phyloP scores from a whole-genome alignment of 1,284 basidiomycete genomes.

The Coniferiporia sulphurascens region DNA sequence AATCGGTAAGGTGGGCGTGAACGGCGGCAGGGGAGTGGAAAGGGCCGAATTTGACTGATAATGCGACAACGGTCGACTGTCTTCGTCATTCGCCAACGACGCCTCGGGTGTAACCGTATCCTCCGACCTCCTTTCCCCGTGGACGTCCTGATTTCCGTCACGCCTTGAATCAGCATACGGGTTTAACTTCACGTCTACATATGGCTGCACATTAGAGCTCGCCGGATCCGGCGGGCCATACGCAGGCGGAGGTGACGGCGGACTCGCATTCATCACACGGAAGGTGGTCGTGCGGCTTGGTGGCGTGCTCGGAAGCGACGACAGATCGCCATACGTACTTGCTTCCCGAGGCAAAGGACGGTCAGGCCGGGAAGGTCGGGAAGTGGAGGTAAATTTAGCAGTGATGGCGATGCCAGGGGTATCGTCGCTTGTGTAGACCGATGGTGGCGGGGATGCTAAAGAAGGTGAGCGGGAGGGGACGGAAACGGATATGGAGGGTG shows the following conservation, averaged over 20 bases:
- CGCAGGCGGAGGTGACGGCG: conserved; percentile 40
- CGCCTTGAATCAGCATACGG: background rate
- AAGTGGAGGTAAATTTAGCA: background rate
- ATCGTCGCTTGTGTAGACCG: conserved; percentile 3
- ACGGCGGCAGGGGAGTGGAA: background rate
- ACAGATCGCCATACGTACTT: background rate
- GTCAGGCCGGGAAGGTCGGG: background rate
- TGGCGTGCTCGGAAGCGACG: conserved; percentile 27
- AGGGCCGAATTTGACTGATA: no score
- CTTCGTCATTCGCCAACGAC: background rate
- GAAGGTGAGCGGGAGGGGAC: conserved; percentile 21
- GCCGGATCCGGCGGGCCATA: conserved; percentile 26
- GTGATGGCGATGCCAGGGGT: conserved; percentile 11
- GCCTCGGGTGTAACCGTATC: conserved; percentile 14
- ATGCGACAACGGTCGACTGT: background rate
- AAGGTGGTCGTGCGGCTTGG: conserved; percentile 29
- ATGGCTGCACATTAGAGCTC: background rate
- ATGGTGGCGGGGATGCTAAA: conserved; percentile 21
- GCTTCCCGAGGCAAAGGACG: conserved; percentile 19
- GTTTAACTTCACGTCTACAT: background rate
- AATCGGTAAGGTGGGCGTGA: conserved; percentile 1
- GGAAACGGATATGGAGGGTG: background rate
- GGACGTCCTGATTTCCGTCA: background rate
- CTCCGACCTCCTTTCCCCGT: conserved; percentile 9
- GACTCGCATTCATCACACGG: conserved; percentile 35